A percentile compares a stretch with the other conserved stretches of the same genome.
Conservation (phyloP, 192 early-diverging fungal species). For the Coemansia sp. region DNA sequence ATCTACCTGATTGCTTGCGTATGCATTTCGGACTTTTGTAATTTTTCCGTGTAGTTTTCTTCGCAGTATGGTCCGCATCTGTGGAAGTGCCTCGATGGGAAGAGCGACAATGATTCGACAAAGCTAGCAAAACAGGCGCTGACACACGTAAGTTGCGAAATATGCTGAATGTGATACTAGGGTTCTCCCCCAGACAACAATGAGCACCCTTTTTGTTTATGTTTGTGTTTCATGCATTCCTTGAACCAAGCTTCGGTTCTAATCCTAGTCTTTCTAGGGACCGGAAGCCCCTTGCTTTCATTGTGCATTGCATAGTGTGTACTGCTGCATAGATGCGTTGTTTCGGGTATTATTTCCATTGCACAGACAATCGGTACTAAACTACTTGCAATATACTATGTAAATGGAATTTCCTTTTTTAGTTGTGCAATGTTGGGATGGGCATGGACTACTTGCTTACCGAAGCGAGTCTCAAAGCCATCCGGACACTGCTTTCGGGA, state of each 20-base stretch:
- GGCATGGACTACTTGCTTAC: constrained; percentile 33
- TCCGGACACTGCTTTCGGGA: constrained; percentile 23
- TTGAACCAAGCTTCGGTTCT: too few species aligned
- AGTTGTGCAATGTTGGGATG: constrained; percentile 22
- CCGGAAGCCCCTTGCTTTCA: too few species aligned
- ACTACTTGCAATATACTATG: too few species aligned
- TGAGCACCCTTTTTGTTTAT: too few species aligned
- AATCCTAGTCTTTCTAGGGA: too few species aligned
- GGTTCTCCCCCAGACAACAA: too few species aligned
- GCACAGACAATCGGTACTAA: too few species aligned
- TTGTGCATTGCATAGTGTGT: too few species aligned
- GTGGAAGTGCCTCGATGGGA: constrained; percentile 41
- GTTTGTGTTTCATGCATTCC: too few species aligned
- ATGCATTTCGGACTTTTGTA: constrained; percentile 1
- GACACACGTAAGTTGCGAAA: constrained; percentile 5
- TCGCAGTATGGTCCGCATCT: constrained; percentile 39
- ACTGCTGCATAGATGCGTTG: too few species aligned
- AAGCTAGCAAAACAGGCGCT: constrained; percentile 33
- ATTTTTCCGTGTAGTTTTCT: constrained; percentile 33
- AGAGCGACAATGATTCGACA: constrained; percentile 31
- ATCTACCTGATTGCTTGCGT: not conserved
- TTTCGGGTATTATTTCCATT: too few species aligned
- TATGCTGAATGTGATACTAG: not conserved
- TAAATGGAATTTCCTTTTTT: not conserved
- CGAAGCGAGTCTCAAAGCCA: constrained; percentile 13